Evolutionary conservation across 345 rosid genomes (phyloP), one percentile per base, ranked within the genome.

Genomic region (Populus pruinosa): DNA sequence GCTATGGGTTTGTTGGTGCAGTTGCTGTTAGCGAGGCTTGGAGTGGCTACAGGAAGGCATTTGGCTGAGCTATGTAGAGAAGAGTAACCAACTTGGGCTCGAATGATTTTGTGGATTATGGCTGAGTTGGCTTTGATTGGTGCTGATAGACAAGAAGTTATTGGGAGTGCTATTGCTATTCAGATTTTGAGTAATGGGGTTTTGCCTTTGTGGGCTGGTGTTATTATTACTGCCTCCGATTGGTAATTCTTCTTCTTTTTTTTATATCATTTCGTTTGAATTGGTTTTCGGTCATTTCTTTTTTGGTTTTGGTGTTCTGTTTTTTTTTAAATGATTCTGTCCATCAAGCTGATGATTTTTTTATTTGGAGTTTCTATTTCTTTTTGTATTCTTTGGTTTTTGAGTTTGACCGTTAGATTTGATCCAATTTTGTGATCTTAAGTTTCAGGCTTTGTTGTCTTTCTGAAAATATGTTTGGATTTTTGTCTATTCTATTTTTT

Each of bases 61-160:
- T 88, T 94, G 76, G 98, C 98, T 14, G 98, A 94, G 91, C 88
- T 89, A 31, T 94, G 98, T 63, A 85, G 98, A 38, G 95, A 91
- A 21, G 97, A 94, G 86, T 94, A 94, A 77, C 98, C 98, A 18
- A 74, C 79, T 38, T 94, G 98, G 98, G 97, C 98, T 9, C 61
- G 90, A 11, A 81, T 82, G 83, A 82, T 89, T 65, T 80, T 94
- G 76, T 94, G 99, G 98, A 72, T 94, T 55, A 94, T 94, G 99
- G 90, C 97, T 20, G 99, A 91, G 81, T 55, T 91, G 85, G 98
- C 99, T 73, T 72, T 94, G 77, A 91, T 94, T 70, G 99, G 98
- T 5, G 88, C 98, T 41, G 99, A 95, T 81, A 93, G 93, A 43
- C 98, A 95, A 67, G 97, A 95, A 80, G 99, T 95, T 61, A 95